Base-by-base conservation (phyloP, 208 protist genomes). In the Trypanosoma cruzi region DNA sequence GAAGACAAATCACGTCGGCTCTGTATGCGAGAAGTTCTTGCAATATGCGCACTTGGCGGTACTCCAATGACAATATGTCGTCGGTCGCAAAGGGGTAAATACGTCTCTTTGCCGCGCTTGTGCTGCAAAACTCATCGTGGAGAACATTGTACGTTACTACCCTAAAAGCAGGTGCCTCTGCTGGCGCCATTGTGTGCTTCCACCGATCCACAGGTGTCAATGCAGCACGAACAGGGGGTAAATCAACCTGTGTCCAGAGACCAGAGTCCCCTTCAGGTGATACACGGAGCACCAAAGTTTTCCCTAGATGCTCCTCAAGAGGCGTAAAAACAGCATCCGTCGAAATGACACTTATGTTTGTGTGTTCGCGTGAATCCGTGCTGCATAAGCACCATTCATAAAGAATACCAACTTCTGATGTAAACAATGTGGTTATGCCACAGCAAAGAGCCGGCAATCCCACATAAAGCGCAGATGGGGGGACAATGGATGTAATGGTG, bases 111-210 rank as follows among this genome's bases (percentile, higher is more conserved):
- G 82, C 86, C 55, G 65, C 61, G 52, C 75, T 81, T 8, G 80
- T 86, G 11, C 75, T 91, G 62, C 88, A 95, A 59, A 95, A 95
- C 54, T 86, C 84, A 60, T 97, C 93, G 73, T 95, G 85, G 8
- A 97, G 83, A 8, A 97, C 86, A 77, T 97, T 97, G 80, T 97
- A 97, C 22, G 88, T 85, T n/a, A 93, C 79, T 0, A 96, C 87
- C 37, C 91, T 86, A 48, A 97, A 90, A 22, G 52, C 68, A 20
- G 76, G 78, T 7, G 85, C 77, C n/a, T 78, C 61, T 10, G 68
- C 22, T 22, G 81, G 24, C n/a, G 64, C 52, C 24, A 57, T 6
- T n/a, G 87, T 93, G 26, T 80, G 62, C 48, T 77, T 57, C 89
- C 89, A 95, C 16, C 89, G 81, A 28, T 85, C 69, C 65, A 88